A percentile compares a stretch with the other conserved stretches of the same genome.
Evolutionary conservation across 345 rosid species (phyloP).

Genomic region (Aegle marmelos): DNA sequence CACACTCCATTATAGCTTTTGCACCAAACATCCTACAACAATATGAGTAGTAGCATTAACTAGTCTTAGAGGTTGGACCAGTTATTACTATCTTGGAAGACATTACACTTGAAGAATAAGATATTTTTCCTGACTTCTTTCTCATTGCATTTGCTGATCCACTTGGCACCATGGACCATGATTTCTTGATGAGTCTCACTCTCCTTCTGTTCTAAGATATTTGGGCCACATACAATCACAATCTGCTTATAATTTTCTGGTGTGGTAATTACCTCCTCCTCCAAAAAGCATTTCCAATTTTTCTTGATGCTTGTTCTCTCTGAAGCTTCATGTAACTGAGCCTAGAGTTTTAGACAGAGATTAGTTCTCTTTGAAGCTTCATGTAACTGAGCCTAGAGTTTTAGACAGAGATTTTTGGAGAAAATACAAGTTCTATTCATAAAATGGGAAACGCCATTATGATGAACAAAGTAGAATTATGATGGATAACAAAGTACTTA

Average conservation of each 20-base stretch:
- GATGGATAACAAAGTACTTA: not conserved
- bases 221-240: not conserved
- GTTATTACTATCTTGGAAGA: not conserved
- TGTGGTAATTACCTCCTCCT: too few species aligned
- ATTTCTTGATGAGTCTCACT: too few species aligned
- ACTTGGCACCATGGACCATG: too few species aligned
- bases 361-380: not conserved
- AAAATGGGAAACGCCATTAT: not conserved
- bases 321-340: not conserved
- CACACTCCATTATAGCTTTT: not conserved
- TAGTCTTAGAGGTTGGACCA: not conserved
- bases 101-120: not conserved
- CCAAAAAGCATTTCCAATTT: too few species aligned
- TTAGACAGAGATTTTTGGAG: not conserved
- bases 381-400: not conserved
- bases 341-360: not conserved
- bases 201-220: not conserved
- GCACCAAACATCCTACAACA: not conserved
- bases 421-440: not conserved
- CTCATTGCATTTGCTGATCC: not conserved
- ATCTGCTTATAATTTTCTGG: not conserved
- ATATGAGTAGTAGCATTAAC: not conserved
- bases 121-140: not conserved
- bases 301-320: not conserved
- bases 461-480: not conserved